Conservation (phyloP, 768 basidiomycete species). For the Hypholoma sublateritium region DNA sequence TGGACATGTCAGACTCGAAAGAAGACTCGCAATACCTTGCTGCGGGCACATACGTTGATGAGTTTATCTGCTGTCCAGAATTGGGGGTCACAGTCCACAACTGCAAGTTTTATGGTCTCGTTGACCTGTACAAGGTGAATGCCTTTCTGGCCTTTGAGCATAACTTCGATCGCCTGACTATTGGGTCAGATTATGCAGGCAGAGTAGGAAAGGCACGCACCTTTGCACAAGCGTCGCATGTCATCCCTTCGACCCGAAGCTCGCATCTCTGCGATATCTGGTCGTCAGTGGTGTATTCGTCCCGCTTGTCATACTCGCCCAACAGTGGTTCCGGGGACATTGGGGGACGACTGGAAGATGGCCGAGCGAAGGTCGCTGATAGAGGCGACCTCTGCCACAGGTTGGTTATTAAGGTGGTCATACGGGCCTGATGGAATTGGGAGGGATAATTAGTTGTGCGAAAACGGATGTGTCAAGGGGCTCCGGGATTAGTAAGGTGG, state of each 20-base stretch:
- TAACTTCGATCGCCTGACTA: constrained; percentile 79
- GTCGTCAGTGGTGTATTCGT: not conserved
- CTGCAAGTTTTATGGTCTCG: constrained; percentile 90
- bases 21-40: too few relatives aligned
- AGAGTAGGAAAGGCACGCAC: constrained; percentile 38
- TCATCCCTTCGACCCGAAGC: constrained; percentile 86
- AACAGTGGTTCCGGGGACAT: constrained; percentile 1
- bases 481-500: constrained; percentile 15
- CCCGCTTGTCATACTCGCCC: not conserved
- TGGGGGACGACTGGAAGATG: not conserved
- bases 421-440: constrained; percentile 1
- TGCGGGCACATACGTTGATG: constrained; percentile 55
- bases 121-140: constrained; percentile 90
- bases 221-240: constrained; percentile 87
- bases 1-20: not conserved
- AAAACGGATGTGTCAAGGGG: constrained; percentile 6
- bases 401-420: constrained; percentile 1
- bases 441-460: constrained; percentile 10
- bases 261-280: constrained; percentile 58
- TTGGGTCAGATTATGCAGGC: not conserved
- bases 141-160: constrained; percentile 77
- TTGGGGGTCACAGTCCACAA: constrained; percentile 84
- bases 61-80: constrained; percentile 82
- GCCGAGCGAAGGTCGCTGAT: not conserved
- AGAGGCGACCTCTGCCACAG: not conserved